Evolutionary conservation across 208 protist species (phyloP).

Genomic region (Trypanosoma congolense): DNA sequence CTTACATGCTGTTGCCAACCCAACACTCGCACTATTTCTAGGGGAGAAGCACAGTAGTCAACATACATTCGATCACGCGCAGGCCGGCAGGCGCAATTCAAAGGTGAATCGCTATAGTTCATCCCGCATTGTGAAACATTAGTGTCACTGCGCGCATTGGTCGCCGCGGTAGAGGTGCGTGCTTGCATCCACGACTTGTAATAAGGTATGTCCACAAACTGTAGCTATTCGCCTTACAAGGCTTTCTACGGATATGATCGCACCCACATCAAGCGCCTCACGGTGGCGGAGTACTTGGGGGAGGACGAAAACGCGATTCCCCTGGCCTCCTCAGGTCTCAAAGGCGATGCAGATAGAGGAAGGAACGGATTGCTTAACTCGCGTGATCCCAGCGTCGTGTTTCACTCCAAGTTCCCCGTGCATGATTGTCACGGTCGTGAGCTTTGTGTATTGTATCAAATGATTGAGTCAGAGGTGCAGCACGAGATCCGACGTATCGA

Average conservation of each 20-base stretch:
- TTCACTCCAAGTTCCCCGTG: constrained; percentile 70
- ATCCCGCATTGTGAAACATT: no score
- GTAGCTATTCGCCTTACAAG: constrained; percentile 59
- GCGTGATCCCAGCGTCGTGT: constrained; percentile 52
- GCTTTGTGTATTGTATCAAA: constrained; percentile 74
- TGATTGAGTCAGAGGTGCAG: constrained; percentile 67
- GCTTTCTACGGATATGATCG: constrained; percentile 69
- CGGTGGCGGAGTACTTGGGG: constrained; percentile 49
- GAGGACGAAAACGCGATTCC: constrained; percentile 27
- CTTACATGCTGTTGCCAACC: no score
- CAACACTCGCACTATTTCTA: no score
- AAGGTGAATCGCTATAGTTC: no score
- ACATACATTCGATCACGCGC: no score
- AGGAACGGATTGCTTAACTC: constrained; percentile 46
- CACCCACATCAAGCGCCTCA: constrained; percentile 64
- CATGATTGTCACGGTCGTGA: constrained; percentile 69
- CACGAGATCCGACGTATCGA: constrained; percentile 54
- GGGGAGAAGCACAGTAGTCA: no score
- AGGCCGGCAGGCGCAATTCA: no score
- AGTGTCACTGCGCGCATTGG: no score
- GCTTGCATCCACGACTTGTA: no score
- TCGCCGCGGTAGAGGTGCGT: no score
- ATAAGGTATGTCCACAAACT: no score
- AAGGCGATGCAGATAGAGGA: constrained; percentile 23
- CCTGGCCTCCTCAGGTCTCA: background rate